Evolutionary conservation across 2,329 filamentous ascomycete genomes (phyloP), one percentile per base, ranked within the genome.

Genomic region (Colletotrichum sp.): DNA sequence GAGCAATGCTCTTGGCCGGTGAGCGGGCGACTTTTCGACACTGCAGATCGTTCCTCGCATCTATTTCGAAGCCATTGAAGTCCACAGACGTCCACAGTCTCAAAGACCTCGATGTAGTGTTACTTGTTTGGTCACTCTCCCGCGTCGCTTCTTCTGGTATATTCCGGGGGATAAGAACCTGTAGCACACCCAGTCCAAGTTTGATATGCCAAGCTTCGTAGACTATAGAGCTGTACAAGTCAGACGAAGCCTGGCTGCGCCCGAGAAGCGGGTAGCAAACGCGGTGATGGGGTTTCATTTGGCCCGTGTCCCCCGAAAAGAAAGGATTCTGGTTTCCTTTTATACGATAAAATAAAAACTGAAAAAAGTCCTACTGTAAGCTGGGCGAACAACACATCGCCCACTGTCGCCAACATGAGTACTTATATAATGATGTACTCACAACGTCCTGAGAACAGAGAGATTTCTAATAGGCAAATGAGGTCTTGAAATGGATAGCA

Each of bases 241-340:
- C n/a, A 22, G 9, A 12, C 0, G 10, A 48, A 4, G 44, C 10
- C 6, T 48, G 0, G 9, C 3, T 12, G 1, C 9, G 44, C 18
- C 44, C 44, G 1, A 22, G n/a, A 48, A 48, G 10, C 1, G 39
- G 16, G 15, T 5, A 39, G 36, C 8, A 39, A 36, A 36, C 34
- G 34, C 10, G 10, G 5, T 32, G 10, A 12, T 13, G 10, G 30
- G 10, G 10, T 32, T 32, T 6, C 10, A 32, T 32, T 32, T 6
- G 32, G 32, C 32, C 5, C 32, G 5, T 13, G 32, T 16, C 15
- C 34, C 34, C 3, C 2, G 3, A 7, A 36, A 36, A 36, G 34
- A 4, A 36, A 16, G 1, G 3, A 16, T 36, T 36, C 7, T 36
- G 34, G 34, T 8, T 36, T 16, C 34, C 1, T 36, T 36, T 36